Conservation (phyloP, 352 stramenopile genomes). For the Phytophthora ohioensis region DNA sequence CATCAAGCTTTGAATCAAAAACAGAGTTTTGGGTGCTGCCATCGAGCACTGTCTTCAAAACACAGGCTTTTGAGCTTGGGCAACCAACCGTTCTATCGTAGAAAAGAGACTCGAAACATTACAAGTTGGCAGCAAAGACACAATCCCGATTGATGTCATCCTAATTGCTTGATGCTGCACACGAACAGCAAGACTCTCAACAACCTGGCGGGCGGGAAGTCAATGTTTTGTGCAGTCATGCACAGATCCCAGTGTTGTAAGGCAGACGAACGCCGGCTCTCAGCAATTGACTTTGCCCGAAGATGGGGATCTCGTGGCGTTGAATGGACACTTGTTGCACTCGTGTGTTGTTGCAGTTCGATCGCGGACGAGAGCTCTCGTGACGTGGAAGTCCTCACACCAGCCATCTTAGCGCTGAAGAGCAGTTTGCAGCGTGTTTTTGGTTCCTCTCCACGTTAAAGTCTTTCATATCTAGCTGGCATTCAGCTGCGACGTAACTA, state of each 20-base stretch:
- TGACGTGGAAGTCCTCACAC: constrained; percentile 17
- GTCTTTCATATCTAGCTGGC: constrained; percentile 8
- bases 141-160: constrained; percentile 22
- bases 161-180: constrained; percentile 4
- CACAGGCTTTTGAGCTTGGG: constrained; percentile 11
- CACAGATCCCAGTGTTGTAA: constrained; percentile 24
- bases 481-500: constrained; percentile 7
- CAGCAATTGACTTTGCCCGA: constrained; percentile 3
- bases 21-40: not conserved
- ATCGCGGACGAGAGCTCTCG: not conserved
- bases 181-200: constrained; percentile 27
- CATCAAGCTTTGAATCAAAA: not conserved
- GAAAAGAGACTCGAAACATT: not conserved
- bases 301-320: constrained; percentile 14
- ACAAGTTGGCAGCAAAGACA: constrained; percentile 23
- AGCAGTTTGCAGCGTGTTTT: constrained; percentile 22
- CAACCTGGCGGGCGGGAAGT: not conserved
- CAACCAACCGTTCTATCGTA: constrained; percentile 8
- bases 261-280: constrained; percentile 15
- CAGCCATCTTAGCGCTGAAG: constrained; percentile 8
- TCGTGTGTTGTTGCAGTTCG: not conserved
- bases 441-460: not conserved
- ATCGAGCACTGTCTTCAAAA: not conserved
- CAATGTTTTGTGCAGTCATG: constrained; percentile 7
- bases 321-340: constrained; percentile 14